phyloP scores from a whole-genome alignment of 129 eudicot species.

The Pittosporum tobira region DNA sequence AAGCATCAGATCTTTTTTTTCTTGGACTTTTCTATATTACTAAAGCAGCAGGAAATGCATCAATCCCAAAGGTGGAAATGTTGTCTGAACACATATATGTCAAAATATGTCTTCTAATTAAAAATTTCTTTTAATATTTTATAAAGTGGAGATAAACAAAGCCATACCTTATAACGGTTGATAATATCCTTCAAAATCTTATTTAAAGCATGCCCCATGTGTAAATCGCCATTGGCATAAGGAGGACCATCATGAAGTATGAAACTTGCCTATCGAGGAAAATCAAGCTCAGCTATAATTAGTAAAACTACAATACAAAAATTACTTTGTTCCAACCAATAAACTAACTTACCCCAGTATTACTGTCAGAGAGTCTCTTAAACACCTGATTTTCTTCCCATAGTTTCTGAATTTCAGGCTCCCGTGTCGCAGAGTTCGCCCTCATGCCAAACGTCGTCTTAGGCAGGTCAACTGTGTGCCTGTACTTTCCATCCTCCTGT shows the following conservation, averaged over 20 bases:
- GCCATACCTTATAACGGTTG: constrained; percentile 79
- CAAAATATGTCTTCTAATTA: background rate
- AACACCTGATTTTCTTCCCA: constrained; percentile 97
- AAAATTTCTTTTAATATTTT: too few relatives aligned
- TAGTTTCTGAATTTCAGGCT: constrained; percentile 92
- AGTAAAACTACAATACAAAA: background rate
- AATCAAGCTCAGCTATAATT: constrained; percentile 20
- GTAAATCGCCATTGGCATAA: constrained; percentile 98
- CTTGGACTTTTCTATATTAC: background rate
- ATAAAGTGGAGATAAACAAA: constrained; percentile 6
- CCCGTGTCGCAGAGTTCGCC: constrained; percentile 82
- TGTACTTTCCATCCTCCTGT: constrained; percentile 87
- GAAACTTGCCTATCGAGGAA: constrained; percentile 57
- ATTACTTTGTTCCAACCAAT: background rate
- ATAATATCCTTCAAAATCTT: constrained; percentile 94
- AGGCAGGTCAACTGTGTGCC: constrained; percentile 86
- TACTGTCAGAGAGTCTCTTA: constrained; percentile 63
- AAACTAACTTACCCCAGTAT: constrained; percentile 61
- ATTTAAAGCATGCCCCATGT: constrained; percentile 97
- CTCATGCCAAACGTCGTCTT: constrained; percentile 84
- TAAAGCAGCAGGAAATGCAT: background rate
- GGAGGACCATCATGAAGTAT: constrained; percentile 99
- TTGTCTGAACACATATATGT: background rate
- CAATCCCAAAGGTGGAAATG: background rate
- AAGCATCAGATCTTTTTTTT: background rate